phyloP scores from a whole-genome alignment of 2,329 filamentous ascomycete species.

The Westerdykella aurantiaca region DNA sequence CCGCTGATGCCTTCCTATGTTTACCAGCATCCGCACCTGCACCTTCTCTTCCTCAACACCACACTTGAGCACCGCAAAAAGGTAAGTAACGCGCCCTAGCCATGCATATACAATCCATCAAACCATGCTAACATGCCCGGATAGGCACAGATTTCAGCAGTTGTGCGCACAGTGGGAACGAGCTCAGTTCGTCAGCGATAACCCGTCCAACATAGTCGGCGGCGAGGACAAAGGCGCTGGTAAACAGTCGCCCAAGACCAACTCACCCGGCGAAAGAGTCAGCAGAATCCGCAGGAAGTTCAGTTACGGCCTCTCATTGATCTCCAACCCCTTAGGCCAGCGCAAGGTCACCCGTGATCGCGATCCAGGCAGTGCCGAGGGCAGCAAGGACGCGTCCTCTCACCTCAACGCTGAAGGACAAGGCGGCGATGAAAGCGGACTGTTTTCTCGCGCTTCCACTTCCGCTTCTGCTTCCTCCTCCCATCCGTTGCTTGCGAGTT shows the following conservation, averaged over 20 bases:
- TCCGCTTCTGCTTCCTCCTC: slow-evolving; percentile 4
- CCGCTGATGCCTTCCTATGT: slow-evolving; percentile 13
- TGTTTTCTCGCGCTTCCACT: slow-evolving; percentile 9
- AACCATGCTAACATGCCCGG: slow-evolving; percentile 32
- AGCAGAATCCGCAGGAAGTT: slow-evolving; percentile 32
- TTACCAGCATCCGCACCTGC: slow-evolving; percentile 6
- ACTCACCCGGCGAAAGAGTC: slow-evolving; percentile 5
- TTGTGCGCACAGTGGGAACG: slow-evolving; percentile 32
- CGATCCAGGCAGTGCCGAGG: slow-evolving; percentile 4
- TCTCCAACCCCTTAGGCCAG: slow-evolving; percentile 28
- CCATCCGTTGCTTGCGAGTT: not conserved
- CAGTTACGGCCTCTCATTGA: slow-evolving; percentile 28
- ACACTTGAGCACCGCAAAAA: slow-evolving; percentile 4
- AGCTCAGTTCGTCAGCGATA: slow-evolving; percentile 9
- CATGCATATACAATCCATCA: slow-evolving; percentile 7
- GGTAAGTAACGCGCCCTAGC: slow-evolving; percentile 11
- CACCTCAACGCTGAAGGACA: not conserved
- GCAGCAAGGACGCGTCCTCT: not conserved
- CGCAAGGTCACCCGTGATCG: slow-evolving; percentile 19
- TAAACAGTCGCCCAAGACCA: slow-evolving; percentile 7
- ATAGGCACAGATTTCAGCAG: slow-evolving; percentile 28
- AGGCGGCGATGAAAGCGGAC: slow-evolving; percentile 5
- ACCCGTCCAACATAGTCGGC: slow-evolving; percentile 19
- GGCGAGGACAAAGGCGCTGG: slow-evolving; percentile 18
- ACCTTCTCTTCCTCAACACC: slow-evolving; percentile 7